Conservation (phyloP, 352 stramenopile genomes). For the Phytophthora kernoviae region DNA sequence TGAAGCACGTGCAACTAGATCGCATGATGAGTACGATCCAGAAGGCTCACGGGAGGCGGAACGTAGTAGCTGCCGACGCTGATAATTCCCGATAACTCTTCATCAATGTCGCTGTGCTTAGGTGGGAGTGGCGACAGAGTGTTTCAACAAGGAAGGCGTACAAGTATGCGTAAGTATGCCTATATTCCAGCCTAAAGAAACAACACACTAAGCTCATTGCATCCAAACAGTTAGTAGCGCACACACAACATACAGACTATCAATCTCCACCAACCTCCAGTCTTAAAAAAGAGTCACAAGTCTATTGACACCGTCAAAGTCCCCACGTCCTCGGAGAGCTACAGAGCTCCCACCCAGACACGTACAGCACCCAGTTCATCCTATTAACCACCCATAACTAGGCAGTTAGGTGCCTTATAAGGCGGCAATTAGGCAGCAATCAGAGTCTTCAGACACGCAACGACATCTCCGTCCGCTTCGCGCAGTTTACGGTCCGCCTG, state of each 20-base stretch:
- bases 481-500: slow-evolving; percentile 85
- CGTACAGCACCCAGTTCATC: background rate
- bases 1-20: slow-evolving; percentile 56
- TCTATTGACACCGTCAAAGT: slow-evolving; percentile 35
- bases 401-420: slow-evolving; percentile 11
- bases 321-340: background rate
- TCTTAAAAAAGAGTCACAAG: slow-evolving; percentile 18
- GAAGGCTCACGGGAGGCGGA: slow-evolving; percentile 55
- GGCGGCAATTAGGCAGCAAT: slow-evolving; percentile 33
- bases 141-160: too few relatives aligned
- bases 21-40: slow-evolving; percentile 75
- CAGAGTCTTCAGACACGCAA: slow-evolving; percentile 70
- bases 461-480: slow-evolving; percentile 74
- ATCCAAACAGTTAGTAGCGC: background rate
- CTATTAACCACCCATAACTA: background rate
- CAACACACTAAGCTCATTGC: too few relatives aligned
- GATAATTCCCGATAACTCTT: slow-evolving; percentile 10
- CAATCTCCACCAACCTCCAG: slow-evolving; percentile 8
- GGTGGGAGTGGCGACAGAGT: too few relatives aligned
- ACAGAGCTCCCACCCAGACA: too few relatives aligned
- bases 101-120: too few relatives aligned
- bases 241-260: slow-evolving; percentile 11
- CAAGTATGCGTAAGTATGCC: too few relatives aligned
- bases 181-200: too few relatives aligned
- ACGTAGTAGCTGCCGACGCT: slow-evolving; percentile 16